Base-by-base conservation (phyloP, 225 moss, liverwort and hornwort species). In the Bryum argenteum region DNA sequence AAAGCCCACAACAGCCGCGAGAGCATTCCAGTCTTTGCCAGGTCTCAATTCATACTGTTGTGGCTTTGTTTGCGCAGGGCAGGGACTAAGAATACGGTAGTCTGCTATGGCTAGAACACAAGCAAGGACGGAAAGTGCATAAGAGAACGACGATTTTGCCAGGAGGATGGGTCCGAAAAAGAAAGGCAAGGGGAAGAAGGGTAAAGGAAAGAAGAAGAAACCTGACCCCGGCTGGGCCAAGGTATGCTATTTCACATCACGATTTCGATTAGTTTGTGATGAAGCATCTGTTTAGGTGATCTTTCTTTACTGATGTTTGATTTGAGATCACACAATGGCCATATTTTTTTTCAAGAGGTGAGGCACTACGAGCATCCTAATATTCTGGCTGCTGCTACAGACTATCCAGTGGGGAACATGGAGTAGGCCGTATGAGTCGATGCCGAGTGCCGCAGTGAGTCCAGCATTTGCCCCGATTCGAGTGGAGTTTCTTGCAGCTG, bases 381-480 rank as follows among this genome's bases (percentile, higher is more conserved):
- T n/a, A n/a, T n/a, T n/a, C n/a, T 44, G 43, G 45, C 56, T 60
- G 57, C 50, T 75, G 68, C 71, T 68, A 57, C 78, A 93, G 96
- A 87, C 89, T 11, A 89, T 91, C 48, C 68, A 76, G 37, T 91
- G 77, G 43, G 93, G 96, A 59, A 91, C 84, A 63, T 96, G 96
- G 96, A 91, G 93, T 57, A 81, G 96, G 39, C 88, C 93, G 15
- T 89, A 83, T 61, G 90, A 91, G 75, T 93, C 96, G 0, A 62
- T 96, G 70, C 96, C 96, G 9, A 83, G 74, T 53, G 54, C 62
- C 37, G 69, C 77, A 11, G 65, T 71, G 11, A 91, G 68, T 76
- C 72, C 93, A 2, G 75, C 83, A 6, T 96, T 88, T 79, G 89
- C 78, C 17, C 78, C 78, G 9, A 80, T 96, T 50, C 83, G 93